Conservation (phyloP, 179 eudicot genomes). For the Actinidia chinensis region DNA sequence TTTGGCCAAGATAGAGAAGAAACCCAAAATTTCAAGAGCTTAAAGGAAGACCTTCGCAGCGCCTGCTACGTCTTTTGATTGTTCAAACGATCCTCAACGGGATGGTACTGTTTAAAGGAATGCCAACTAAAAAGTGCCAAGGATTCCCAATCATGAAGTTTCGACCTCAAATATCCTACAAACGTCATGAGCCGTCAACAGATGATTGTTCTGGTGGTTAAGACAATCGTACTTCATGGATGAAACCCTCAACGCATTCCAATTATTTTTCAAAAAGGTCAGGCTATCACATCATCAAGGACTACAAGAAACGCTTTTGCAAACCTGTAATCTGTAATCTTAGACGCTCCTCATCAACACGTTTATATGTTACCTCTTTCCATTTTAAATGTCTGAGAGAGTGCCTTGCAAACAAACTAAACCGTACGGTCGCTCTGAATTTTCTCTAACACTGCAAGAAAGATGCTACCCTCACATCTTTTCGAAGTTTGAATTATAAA, state of each 20-base stretch:
- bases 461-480: background rate
- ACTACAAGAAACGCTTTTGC: conserved; percentile 2
- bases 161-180: background rate
- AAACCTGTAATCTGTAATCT: background rate
- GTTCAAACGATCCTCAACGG: background rate
- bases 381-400: background rate
- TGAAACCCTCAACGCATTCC: background rate
- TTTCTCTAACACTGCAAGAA: conserved; percentile 2
- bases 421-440: background rate
- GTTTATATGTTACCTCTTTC: background rate
- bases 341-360: background rate
- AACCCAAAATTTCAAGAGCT: background rate
- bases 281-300: background rate
- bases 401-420: background rate
- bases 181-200: background rate
- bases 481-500: background rate
- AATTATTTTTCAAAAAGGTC: background rate
- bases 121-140: conserved; percentile 6
- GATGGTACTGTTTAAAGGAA: background rate
- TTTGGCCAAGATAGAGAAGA: background rate
- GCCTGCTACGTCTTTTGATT: background rate
- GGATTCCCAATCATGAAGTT: background rate
- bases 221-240: background rate
- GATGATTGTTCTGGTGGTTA: background rate
- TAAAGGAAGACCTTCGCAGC: conserved; percentile 7